Evolutionary conservation across 2,329 filamentous ascomycete species (phyloP), one percentile per base, ranked within the genome.

Genomic region (Monosporascus sp.): DNA sequence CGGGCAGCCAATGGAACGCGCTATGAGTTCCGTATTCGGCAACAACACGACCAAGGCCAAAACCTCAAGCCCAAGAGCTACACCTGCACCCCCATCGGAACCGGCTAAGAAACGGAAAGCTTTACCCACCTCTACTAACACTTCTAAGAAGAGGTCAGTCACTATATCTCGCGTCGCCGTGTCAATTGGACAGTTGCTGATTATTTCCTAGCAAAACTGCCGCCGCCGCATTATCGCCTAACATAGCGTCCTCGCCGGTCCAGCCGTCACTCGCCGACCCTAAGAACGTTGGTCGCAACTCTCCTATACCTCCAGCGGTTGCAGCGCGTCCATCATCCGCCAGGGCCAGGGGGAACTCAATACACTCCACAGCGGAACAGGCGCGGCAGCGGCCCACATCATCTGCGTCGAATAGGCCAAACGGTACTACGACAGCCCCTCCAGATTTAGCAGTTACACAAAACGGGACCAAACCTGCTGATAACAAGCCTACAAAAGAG

Each of bases 131-230:
- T 81, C 82, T 4, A 89, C 89, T 59, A 79, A 83, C n/a, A 83
- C 84, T 59, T 69, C 83, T 31, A 92, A 93, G 73, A 96, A 92
- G 74, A 93, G 84, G 88, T 89, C 78, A 64, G 78, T 73, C 50
- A 11, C 22, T 22, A 47, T 22, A 31, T 15, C 54, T 48, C 25
- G 36, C 31, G 14, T 27, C 39, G 24, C 8, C 36, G 14, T 45
- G 7, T 25, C 51, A 64, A 56, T 64, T 50, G 25, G 22, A n/a
- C 47, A 44, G 11, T 54, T 46, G 37, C 49, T 60, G 57, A 50
- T 50, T 22, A 25, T 53, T 51, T 18, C 59, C 58, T 42, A 68
- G 65, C 47, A 64, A 66, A 64, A 67, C 60, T 38, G 54, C 27
- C 69, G 60, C 76, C 57, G 73, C 75, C 25, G 79, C 77, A 54